These are phyloP conservation scores for Sisymbrium irio DNA, from an alignment of 345 rosid genomes.

Conservation along the genomic window DNA sequence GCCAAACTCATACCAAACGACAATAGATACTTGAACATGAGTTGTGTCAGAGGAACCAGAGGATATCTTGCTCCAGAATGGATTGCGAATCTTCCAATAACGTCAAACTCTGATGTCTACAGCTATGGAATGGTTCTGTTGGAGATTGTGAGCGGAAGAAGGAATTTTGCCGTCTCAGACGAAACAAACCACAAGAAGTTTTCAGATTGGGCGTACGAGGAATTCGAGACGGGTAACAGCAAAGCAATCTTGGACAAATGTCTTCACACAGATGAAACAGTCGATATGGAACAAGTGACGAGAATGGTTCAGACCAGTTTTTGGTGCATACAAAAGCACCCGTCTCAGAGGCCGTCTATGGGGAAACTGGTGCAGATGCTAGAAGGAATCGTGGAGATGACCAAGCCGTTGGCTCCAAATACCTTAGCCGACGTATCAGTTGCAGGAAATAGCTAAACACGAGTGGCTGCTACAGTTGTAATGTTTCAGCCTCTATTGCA, in stretches of 20 bases:
- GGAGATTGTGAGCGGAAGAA: conserved; percentile 52
- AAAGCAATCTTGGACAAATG: conserved; percentile 41
- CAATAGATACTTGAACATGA: conserved; percentile 21
- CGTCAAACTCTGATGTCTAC: conserved; percentile 56
- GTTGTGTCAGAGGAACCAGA: conserved; percentile 44
- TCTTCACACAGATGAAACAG: conserved; percentile 33
- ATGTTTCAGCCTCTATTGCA: background rate
- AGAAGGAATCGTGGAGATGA: conserved; percentile 50
- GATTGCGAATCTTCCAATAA: conserved; percentile 49
- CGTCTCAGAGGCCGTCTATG: conserved; percentile 60
- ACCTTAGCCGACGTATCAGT: conserved; percentile 30
- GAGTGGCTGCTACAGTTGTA: background rate
- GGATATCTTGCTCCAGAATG: conserved; percentile 62
- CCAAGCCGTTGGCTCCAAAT: conserved; percentile 50
- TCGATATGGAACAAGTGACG: conserved; percentile 44
- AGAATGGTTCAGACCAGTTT: conserved; percentile 40
- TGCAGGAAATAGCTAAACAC: background rate
- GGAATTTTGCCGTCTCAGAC: conserved; percentile 44
- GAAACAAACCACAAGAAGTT: conserved; percentile 49
- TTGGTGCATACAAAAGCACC: conserved; percentile 60
- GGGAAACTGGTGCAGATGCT: conserved; percentile 59
- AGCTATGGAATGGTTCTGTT: conserved; percentile 63
- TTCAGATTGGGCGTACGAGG: conserved; percentile 62
- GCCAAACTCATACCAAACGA: conserved; percentile 44
- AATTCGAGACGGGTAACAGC: conserved; percentile 46